Conservation (phyloP, 768 basidiomycete species). For the Termitomyces sp. region DNA sequence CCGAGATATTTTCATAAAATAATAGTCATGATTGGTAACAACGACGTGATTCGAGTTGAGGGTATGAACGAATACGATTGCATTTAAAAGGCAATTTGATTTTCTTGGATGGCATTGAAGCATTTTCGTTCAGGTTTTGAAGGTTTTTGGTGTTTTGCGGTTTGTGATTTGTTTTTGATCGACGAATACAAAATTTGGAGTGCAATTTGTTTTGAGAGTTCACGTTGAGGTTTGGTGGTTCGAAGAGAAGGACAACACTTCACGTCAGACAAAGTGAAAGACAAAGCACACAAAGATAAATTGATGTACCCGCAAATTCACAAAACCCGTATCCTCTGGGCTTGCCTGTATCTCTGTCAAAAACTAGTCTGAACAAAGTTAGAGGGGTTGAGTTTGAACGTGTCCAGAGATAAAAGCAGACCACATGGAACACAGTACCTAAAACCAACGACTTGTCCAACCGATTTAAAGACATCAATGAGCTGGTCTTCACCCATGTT, state of each 20-base stretch:
- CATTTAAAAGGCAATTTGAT: not conserved
- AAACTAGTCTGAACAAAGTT: slow-evolving; percentile 59
- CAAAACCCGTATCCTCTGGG: slow-evolving; percentile 93
- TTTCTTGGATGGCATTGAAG: not conserved
- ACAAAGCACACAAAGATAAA: slow-evolving; percentile 25
- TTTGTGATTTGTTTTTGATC: not conserved
- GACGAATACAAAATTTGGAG: not conserved
- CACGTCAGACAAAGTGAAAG: slow-evolving; percentile 30
- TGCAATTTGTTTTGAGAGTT: not conserved
- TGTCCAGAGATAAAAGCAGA: not conserved
- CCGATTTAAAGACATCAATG: slow-evolving; percentile 84
- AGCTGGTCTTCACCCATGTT: slow-evolving; percentile 89
- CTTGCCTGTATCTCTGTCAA: slow-evolving; percentile 91
- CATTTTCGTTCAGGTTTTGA: not conserved
- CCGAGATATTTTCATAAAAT: not conserved
- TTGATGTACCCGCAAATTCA: slow-evolving; percentile 81
- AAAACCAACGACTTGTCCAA: slow-evolving; percentile 87
- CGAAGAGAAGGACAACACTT: slow-evolving; percentile 21
- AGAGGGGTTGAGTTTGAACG: slow-evolving; percentile 10
- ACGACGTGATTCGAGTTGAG: not conserved
- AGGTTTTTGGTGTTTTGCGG: not conserved
- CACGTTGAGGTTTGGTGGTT: slow-evolving; percentile 2
- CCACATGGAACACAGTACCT: slow-evolving; percentile 41
- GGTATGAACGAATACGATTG: not conserved
- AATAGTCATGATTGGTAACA: not conserved